Evolutionary conservation across 257 asterid species (phyloP).

Genomic region (Petrea volubilis): DNA sequence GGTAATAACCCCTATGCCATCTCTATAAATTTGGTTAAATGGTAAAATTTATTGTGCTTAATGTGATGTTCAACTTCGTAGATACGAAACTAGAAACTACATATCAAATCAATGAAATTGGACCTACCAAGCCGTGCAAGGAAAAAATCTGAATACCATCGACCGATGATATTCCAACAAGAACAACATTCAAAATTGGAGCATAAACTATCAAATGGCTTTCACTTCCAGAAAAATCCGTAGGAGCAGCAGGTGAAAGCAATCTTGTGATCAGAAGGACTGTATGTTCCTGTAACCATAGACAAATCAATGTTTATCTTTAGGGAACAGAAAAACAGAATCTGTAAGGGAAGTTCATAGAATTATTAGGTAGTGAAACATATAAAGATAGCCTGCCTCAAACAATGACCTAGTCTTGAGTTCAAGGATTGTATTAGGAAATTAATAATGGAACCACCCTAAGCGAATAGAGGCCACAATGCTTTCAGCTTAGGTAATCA

Average conservation of each 20-base stretch:
- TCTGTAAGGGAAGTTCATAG: conserved; percentile 8
- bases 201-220: conserved; percentile 84
- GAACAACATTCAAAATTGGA: conserved; percentile 84
- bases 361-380: neutral
- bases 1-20: neutral
- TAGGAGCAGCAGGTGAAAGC: conserved; percentile 82
- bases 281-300: conserved; percentile 77
- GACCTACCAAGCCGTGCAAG: conserved; percentile 95
- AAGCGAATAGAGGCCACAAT: conserved; percentile 10
- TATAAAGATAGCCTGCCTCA: neutral
- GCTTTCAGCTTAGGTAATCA: neutral
- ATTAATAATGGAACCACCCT: neutral
- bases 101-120: conserved; percentile 31
- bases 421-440: conserved; percentile 9
- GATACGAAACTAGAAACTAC: conserved; percentile 13
- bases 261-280: conserved; percentile 70
- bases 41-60: neutral
- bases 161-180: conserved; percentile 74
- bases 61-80: neutral
- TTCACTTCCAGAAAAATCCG: conserved; percentile 71
- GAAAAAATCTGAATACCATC: conserved; percentile 85
- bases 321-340: conserved; percentile 1
- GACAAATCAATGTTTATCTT: conserved; percentile 19
- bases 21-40: neutral
- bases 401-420: neutral